Evolutionary conservation across 2,329 filamentous ascomycete species (phyloP), one percentile per base, ranked within the genome.

Genomic region (Hypomyces perniciosus): DNA sequence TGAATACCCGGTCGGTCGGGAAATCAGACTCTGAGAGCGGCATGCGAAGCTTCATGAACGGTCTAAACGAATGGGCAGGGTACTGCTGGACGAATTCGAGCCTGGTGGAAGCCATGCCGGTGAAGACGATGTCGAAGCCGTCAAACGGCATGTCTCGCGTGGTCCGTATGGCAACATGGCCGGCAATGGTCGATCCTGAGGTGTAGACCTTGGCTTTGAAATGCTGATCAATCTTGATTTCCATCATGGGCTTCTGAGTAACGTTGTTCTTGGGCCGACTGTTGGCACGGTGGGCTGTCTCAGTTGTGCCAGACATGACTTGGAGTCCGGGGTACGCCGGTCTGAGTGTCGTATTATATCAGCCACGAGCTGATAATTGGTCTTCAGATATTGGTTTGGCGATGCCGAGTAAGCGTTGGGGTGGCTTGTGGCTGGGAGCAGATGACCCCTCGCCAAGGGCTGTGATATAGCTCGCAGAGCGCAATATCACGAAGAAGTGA

Each of bases 11-110:
- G 20, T 72, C 66, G 6, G 65, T 63, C 2, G 79, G 79, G 48
- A 81, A 74, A 6, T 67, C 61, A 1, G 70, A 68, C n/a, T 70
- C 68, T 44, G 55, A 52, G 20, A 81, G 67, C 8, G 79, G 79
- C 73, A 82, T 80, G 48, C 71, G 67, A 54, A 80, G 65, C 67
- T 80, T 79, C 58, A 82, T 69, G 47, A 83, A 80, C 9, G 73
- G 74, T 54, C 80, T 76, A 26, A 70, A 71, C 20, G 74, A 73
- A 46, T 72, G 67, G 47, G 72, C 69, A 26, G 76, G 74, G 50
- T 67, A 71, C 31, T 73, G 65, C 61, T 71, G 73, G 56, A 78
- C 66, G 58, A 74, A 73, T 51, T 81, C 78, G 48, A 79, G 66
- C 28, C 71, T 72, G 4, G 78, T 79, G 61, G 68, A 74, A 50